Evolutionary conservation across 345 rosid genomes (phyloP).

Genomic region (Gossypium anomalum): DNA sequence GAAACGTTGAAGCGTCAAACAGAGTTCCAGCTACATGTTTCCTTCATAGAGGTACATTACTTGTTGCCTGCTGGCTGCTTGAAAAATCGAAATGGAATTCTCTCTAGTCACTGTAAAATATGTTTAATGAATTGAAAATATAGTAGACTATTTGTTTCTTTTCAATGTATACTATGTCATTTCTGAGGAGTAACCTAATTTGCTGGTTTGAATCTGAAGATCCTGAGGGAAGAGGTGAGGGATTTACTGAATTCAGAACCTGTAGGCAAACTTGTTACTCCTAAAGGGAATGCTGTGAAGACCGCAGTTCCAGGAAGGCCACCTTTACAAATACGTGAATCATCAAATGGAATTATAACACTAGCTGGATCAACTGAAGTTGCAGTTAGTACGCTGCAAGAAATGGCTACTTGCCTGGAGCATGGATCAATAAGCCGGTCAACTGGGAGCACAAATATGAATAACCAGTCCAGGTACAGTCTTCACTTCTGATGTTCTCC

Average conservation of each 20-base stretch:
- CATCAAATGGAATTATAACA: slow-evolving; percentile 71
- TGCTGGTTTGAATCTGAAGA: slow-evolving; percentile 38
- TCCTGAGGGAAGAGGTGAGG: slow-evolving; percentile 75
- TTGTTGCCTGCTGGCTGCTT: neutral
- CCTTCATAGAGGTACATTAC: slow-evolving; percentile 68
- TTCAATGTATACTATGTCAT: slow-evolving; percentile 1
- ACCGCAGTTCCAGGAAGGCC: slow-evolving; percentile 46
- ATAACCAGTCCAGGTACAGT: slow-evolving; percentile 67
- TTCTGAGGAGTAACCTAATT: slow-evolving; percentile 18
- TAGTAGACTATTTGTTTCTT: neutral
- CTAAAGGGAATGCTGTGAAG: slow-evolving; percentile 55
- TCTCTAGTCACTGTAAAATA: neutral
- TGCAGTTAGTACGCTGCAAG: slow-evolving; percentile 49
- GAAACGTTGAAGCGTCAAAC: slow-evolving; percentile 46
- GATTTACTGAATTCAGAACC: slow-evolving; percentile 63
- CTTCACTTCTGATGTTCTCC: slow-evolving; percentile 2
- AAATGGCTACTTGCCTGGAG: slow-evolving; percentile 76
- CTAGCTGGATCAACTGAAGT: slow-evolving; percentile 73
- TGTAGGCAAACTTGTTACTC: slow-evolving; percentile 34
- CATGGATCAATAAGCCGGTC: slow-evolving; percentile 76
- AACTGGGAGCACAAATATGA: slow-evolving; percentile 87
- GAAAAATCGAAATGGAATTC: neutral
- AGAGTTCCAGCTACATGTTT: slow-evolving; percentile 69
- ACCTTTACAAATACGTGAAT: slow-evolving; percentile 72
- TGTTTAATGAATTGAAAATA: neutral